Conservation (phyloP, 1,284 basidiomycete species). For the Ganoderma lucidum region DNA sequence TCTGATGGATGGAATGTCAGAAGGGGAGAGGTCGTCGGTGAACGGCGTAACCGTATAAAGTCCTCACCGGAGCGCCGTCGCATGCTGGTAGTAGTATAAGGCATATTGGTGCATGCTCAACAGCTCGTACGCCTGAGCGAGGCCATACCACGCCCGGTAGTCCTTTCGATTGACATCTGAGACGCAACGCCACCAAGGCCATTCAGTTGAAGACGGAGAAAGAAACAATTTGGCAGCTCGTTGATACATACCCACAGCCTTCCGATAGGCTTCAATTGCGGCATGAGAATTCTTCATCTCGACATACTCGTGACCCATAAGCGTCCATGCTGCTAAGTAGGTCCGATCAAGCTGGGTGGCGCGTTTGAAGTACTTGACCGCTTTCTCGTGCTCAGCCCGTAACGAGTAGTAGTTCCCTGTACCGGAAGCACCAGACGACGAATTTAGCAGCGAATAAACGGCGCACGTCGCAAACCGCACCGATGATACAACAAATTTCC, state of each 20-base stretch:
- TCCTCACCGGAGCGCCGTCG: constrained; percentile 86
- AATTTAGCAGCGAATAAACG: neutral
- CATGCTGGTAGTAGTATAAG: constrained; percentile 96
- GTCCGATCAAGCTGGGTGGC: constrained; percentile 95
- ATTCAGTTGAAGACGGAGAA: constrained; percentile 15
- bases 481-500: constrained; percentile 94
- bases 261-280: constrained; percentile 96
- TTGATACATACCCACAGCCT: constrained; percentile 83
- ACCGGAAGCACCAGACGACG: neutral
- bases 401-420: constrained; percentile 97
- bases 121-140: constrained; percentile 97
- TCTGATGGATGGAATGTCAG: constrained; percentile 50
- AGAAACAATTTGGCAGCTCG: neutral
- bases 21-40: constrained; percentile 3
- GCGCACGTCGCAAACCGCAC: constrained; percentile 57
- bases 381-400: constrained; percentile 93
- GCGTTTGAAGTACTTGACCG: constrained; percentile 94
- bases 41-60: constrained; percentile 7
- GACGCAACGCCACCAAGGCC: constrained; percentile 20
- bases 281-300: constrained; percentile 99
- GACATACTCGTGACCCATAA: constrained; percentile 99
- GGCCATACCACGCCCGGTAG: constrained; percentile 98
- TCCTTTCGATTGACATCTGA: constrained; percentile 95
- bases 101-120: constrained; percentile 97
- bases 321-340: constrained; percentile 97